Percentiles rank a stretch among this genome's conserved stretches.
These are phyloP conservation scores for Venturiaceae sp. DNA, from an alignment of 2,329 filamentous ascomycete genomes.

Conservation along the genomic window DNA sequence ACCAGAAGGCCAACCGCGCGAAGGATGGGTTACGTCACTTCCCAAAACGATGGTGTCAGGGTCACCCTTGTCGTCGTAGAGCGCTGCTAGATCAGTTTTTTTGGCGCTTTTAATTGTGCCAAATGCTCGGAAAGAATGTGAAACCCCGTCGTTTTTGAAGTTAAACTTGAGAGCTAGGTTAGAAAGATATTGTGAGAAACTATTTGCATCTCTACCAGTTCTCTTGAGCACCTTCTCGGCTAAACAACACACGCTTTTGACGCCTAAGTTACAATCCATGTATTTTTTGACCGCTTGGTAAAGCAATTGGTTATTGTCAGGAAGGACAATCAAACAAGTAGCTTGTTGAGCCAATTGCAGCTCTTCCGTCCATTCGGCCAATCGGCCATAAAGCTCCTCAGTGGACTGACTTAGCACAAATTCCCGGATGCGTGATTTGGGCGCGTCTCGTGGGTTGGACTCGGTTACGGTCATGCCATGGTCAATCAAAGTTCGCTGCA, in stretches of 20 bases:
- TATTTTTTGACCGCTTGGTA: no score
- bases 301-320: no score
- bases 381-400: no score
- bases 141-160: neutral
- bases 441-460: no score
- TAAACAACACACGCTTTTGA: neutral
- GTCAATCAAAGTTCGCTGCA: no score
- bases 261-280: neutral
- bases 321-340: no score
- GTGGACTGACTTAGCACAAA: no score
- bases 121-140: neutral
- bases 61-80: neutral
- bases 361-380: no score
- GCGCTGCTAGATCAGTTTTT: neutral
- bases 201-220: neutral
- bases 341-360: no score
- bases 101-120: neutral
- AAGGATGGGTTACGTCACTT: constrained; percentile 33
- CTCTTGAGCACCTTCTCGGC: neutral
- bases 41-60: constrained; percentile 30
- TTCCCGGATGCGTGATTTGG: no score
- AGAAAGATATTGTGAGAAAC: neutral
- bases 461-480: no score
- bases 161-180: neutral
- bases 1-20: constrained; percentile 11